Percentiles rank a stretch among this genome's conserved stretches.
Evolutionary conservation across 139 green algal species (phyloP).

Genomic region (Chlorella sp.): DNA sequence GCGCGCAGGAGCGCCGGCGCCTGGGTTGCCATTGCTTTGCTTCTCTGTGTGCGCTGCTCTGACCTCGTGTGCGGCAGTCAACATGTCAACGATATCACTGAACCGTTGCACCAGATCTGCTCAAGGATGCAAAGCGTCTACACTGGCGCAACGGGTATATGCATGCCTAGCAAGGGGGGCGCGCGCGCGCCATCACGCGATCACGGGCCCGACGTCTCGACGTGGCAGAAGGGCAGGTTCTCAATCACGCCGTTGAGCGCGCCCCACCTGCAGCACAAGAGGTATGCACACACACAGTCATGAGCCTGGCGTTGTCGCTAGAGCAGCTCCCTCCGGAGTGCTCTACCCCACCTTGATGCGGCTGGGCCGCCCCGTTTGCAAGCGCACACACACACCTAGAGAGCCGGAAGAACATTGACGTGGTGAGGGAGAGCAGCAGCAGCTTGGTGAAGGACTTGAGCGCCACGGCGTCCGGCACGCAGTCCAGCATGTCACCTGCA

Average conservation of each 20-base stretch:
- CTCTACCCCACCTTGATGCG: not conserved
- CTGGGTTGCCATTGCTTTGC: too few species aligned
- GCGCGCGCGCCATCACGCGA: too few species aligned
- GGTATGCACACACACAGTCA: not conserved
- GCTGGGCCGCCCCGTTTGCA: too few species aligned
- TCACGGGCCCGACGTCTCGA: constrained; percentile 1
- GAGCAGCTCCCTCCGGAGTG: not conserved
- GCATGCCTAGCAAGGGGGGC: too few species aligned
- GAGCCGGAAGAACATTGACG: constrained; percentile 5
- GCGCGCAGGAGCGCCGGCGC: too few species aligned
- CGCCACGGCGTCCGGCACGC: not conserved
- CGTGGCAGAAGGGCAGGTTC: constrained; percentile 8
- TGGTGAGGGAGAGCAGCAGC: not conserved
- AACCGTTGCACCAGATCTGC: too few species aligned
- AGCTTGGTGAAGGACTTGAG: constrained; percentile 3
- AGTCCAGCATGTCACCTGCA: not conserved
- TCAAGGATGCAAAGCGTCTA: too few species aligned
- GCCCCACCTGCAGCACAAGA: constrained; percentile 9
- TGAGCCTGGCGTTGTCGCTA: too few species aligned
- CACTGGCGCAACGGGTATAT: too few species aligned
- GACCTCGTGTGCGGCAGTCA: too few species aligned
- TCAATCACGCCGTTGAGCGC: constrained; percentile 4
- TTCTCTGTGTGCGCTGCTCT: too few species aligned
- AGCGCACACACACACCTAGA: not conserved
- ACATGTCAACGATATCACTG: too few species aligned